Base-by-base conservation (phyloP, 2,329 filamentous ascomycete species). In the Juglanconis sp. region DNA sequence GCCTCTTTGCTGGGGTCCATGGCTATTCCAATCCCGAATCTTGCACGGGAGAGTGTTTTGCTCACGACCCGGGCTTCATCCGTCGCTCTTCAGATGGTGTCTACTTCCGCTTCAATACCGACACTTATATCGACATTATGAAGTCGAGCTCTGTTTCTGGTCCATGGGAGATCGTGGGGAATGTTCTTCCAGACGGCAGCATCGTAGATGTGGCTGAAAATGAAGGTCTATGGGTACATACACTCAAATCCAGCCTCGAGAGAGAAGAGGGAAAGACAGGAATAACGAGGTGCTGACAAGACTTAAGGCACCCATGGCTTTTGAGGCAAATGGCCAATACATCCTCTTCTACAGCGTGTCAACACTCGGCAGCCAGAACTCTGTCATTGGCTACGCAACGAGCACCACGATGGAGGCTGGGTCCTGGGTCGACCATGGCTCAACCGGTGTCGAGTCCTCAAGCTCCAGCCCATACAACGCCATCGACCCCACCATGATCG, bases 281-380 rank as follows among this genome's bases (percentile, higher is more conserved):
- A 24, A 24, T 24, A 24, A 24, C 24, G 24, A 24, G 24, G 2
- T 24, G 24, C 32, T 48, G 15, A 56, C 34, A 11, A 31, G 8
- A 24, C 31, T 11, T 5, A 4, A 87, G 85, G 87, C 87, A 2
- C 88, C 88, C 0, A 87, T 90, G 66, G 81, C 87, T 15, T 72
- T 75, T 13, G 73, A 81, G n/a, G 76, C 89, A 15, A 81, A 81
- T 63, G 75, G 73, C 56, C 75, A 76, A 1, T 89, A 88, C 74
- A 81, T 88, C 66, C 80, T 90, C 13, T 89, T 87, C 78, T 88
- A 89, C 72, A 77, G 82, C 2, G 85, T 88, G 11, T 85, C 81
- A 30, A 76, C 80, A 0, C 87, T 87, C 64, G 86, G 86, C 0
- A 80, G 77, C 0, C 84, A 88, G 65, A 73, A 79, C 69, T 86